Conservation (phyloP, 805 yeast genomes). For the Lachancea waltii region DNA sequence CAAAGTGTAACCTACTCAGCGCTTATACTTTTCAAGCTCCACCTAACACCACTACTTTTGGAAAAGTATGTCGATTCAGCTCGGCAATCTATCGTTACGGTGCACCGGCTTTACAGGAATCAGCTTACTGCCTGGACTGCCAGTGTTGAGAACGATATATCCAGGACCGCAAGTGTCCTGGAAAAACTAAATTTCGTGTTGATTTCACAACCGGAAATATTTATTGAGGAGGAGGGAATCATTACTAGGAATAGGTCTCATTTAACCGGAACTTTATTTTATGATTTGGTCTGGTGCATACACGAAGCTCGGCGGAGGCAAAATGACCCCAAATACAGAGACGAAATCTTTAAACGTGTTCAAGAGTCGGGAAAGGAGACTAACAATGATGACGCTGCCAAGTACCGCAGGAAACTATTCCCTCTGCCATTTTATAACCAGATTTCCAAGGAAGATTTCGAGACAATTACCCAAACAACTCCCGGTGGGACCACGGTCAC, state of each 20-base stretch:
- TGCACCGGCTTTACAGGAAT: constrained; percentile 79
- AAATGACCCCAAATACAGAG: constrained; percentile 35
- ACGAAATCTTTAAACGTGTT: constrained; percentile 29
- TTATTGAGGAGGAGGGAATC: constrained; percentile 64
- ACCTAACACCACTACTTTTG: constrained; percentile 64
- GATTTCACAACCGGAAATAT: constrained; percentile 79
- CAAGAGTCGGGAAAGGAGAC: constrained; percentile 26
- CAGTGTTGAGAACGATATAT: constrained; percentile 75
- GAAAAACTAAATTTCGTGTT: constrained; percentile 84
- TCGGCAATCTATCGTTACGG: constrained; percentile 88
- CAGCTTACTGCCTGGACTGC: constrained; percentile 89
- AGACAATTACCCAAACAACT: constrained; percentile 75
- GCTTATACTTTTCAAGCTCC: constrained; percentile 70
- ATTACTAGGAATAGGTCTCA: constrained; percentile 88
- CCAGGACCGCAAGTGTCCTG: constrained; percentile 83
- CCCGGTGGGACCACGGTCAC: constrained; percentile 92
- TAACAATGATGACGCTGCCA: constrained; percentile 20
- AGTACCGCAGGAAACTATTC: constrained; percentile 37
- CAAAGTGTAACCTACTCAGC: constrained; percentile 83
- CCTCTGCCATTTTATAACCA: constrained; percentile 90
- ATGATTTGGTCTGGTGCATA: constrained; percentile 88
- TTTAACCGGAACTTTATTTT: constrained; percentile 81
- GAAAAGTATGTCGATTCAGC: constrained; percentile 75
- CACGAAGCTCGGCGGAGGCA: constrained; percentile 86
- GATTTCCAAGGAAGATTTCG: constrained; percentile 82